These are phyloP conservation scores for Henningerozyma blattae DNA, from an alignment of 805 yeast species.

Conservation along the genomic window DNA sequence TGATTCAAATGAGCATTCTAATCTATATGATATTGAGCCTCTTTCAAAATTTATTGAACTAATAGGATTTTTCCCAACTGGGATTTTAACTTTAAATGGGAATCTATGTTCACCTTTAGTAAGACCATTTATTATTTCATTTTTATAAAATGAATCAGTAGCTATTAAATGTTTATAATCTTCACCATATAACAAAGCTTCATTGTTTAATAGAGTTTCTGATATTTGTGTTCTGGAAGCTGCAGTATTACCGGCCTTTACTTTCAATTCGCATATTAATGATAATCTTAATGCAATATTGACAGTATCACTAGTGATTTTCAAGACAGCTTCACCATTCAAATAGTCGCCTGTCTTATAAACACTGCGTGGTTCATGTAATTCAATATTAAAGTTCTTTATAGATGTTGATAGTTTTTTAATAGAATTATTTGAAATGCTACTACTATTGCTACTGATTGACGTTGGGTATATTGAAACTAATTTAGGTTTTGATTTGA, in stretches of 20 bases:
- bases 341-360: slow-evolving; percentile 77
- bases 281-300: slow-evolving; percentile 39
- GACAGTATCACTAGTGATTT: slow-evolving; percentile 41
- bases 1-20: slow-evolving; percentile 23
- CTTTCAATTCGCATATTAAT: slow-evolving; percentile 44
- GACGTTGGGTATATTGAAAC: too few species aligned
- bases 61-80: slow-evolving; percentile 48
- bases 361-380: slow-evolving; percentile 63
- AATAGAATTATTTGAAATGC: not conserved
- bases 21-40: slow-evolving; percentile 63
- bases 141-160: not conserved
- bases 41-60: slow-evolving; percentile 74
- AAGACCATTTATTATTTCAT: slow-evolving; percentile 30
- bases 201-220: slow-evolving; percentile 43
- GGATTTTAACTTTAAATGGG: slow-evolving; percentile 77
- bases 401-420: slow-evolving; percentile 13
- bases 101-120: slow-evolving; percentile 78
- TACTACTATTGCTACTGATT: too few species aligned
- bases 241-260: slow-evolving; percentile 37
- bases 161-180: slow-evolving; percentile 3
- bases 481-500: too few species aligned
- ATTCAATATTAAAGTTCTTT: slow-evolving; percentile 54
- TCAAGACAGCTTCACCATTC: slow-evolving; percentile 48
- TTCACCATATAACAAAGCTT: slow-evolving; percentile 45
- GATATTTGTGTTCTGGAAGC: slow-evolving; percentile 42